Percentiles rank a stretch among this genome's conserved stretches.
Conservation (phyloP, 192 early-diverging fungal genomes). For the Backusella australiensis region DNA sequence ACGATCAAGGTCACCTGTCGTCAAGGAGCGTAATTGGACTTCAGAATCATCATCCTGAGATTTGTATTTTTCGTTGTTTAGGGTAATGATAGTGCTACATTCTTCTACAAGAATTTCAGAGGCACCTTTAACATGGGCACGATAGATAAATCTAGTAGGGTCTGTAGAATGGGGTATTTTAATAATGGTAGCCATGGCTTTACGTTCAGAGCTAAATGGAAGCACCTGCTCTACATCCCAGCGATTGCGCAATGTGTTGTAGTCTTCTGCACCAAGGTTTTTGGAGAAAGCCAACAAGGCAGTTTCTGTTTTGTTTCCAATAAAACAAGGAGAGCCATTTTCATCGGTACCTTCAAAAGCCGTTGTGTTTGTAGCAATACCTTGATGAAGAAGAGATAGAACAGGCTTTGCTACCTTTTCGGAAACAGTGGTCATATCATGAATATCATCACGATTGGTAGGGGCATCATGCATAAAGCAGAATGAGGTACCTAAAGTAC, state of each 20-base stretch:
- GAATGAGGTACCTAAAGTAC: slow-evolving; percentile 74
- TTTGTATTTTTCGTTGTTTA: slow-evolving; percentile 22
- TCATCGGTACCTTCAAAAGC: slow-evolving; percentile 63
- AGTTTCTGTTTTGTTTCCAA: slow-evolving; percentile 95
- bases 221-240: slow-evolving; percentile 66
- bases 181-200: slow-evolving; percentile 89
- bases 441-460: slow-evolving; percentile 34
- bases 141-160: slow-evolving; percentile 42
- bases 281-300: slow-evolving; percentile 85
- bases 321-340: slow-evolving; percentile 53
- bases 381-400: slow-evolving; percentile 56
- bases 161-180: slow-evolving; percentile 50
- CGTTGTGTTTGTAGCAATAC: slow-evolving; percentile 81
- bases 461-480: slow-evolving; percentile 48
- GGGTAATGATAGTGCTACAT: slow-evolving; percentile 55
- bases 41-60: slow-evolving; percentile 23
- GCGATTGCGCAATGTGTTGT: slow-evolving; percentile 62
- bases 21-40: slow-evolving; percentile 36
- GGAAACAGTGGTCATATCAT: slow-evolving; percentile 49
- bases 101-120: slow-evolving; percentile 78
- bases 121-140: slow-evolving; percentile 93
- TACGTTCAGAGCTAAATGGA: slow-evolving; percentile 92
- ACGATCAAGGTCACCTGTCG: slow-evolving; percentile 29
- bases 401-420: slow-evolving; percentile 41
- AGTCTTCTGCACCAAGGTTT: slow-evolving; percentile 58